Percentiles rank a stretch among this genome's conserved stretches.
Conservation (phyloP, 306 rosid genomes). For the Quercus engelmannii region DNA sequence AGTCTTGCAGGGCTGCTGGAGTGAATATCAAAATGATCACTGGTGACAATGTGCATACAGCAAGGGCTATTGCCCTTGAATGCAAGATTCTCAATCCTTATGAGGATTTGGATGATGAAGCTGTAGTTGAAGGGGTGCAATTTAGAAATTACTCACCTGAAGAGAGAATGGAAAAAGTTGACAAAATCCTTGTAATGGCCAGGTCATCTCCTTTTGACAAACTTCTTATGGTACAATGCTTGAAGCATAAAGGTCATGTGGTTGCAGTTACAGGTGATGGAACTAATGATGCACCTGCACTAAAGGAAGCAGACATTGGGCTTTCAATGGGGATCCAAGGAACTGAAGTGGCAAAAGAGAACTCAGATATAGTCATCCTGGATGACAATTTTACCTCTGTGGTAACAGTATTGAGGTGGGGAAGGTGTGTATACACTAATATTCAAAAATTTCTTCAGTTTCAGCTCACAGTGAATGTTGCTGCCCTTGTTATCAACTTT, state of each 20-base stretch:
- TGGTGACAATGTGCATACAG: constrained; percentile 23
- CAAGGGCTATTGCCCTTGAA: constrained; percentile 24
- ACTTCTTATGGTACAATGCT: constrained; percentile 28
- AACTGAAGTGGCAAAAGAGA: constrained; percentile 30
- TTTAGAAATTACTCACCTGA: constrained; percentile 23
- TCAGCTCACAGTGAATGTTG: constrained; percentile 26
- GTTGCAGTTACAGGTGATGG: constrained; percentile 33
- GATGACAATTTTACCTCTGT: constrained; percentile 19
- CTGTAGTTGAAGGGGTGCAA: constrained; percentile 7
- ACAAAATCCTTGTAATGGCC: constrained; percentile 21
- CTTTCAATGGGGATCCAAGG: constrained; percentile 32
- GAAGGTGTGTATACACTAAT: constrained; percentile 26
- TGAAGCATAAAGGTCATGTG: constrained; percentile 23
- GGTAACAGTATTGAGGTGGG: constrained; percentile 24
- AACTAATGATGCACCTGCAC: constrained; percentile 29
- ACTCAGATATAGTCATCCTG: constrained; percentile 23
- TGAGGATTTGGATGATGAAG: background rate
- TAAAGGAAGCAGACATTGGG: constrained; percentile 26
- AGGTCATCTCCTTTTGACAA: constrained; percentile 24
- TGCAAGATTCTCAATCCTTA: constrained; percentile 9
- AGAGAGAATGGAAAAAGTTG: constrained; percentile 19
- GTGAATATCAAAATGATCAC: constrained; percentile 23
- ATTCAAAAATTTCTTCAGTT: constrained; percentile 28
- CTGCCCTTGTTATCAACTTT: constrained; percentile 14
- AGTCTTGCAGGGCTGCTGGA: constrained; percentile 25